Evolutionary conservation across 345 rosid species (phyloP).

Genomic region (Aethionema arabicum): DNA sequence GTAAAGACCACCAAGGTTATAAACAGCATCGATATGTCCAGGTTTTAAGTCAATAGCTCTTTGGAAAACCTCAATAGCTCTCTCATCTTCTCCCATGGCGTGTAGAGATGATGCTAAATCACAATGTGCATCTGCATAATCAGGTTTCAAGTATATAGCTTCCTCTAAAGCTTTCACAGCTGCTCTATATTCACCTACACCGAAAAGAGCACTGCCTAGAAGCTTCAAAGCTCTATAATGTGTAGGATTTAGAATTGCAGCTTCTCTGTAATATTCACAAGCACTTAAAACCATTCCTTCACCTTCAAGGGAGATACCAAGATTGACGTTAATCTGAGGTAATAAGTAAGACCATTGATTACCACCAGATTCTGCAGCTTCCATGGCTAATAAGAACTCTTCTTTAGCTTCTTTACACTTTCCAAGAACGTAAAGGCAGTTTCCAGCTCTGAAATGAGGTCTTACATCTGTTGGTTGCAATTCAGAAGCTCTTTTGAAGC

Average conservation of each 20-base stretch:
- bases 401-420: slow-evolving; percentile 80
- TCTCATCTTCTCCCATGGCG: slow-evolving; percentile 89
- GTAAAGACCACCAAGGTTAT: slow-evolving; percentile 94
- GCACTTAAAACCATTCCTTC: slow-evolving; percentile 99
- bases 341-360: slow-evolving; percentile 88
- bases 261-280: slow-evolving; percentile 97
- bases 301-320: slow-evolving; percentile 90
- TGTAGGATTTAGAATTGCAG: slow-evolving; percentile 94
- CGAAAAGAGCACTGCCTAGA: slow-evolving; percentile 97
- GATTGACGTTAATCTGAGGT: slow-evolving; percentile 96
- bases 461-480: slow-evolving; percentile 89
- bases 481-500: slow-evolving; percentile 95
- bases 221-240: slow-evolving; percentile 98
- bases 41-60: slow-evolving; percentile 97
- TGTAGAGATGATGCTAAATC: slow-evolving; percentile 95
- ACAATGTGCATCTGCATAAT: slow-evolving; percentile 96
- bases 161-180: slow-evolving; percentile 97
- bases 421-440: slow-evolving; percentile 77
- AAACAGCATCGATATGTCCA: slow-evolving; percentile 84
- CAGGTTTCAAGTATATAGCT: slow-evolving; percentile 93
- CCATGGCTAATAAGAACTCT: slow-evolving; percentile 80
- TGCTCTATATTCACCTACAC: slow-evolving; percentile 95
- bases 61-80: slow-evolving; percentile 95
- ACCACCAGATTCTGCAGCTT: slow-evolving; percentile 92
- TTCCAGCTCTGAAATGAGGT: slow-evolving; percentile 93